Conservation (phyloP, 108 stramenopile genomes). For the Fistulifera pelliculosa region DNA sequence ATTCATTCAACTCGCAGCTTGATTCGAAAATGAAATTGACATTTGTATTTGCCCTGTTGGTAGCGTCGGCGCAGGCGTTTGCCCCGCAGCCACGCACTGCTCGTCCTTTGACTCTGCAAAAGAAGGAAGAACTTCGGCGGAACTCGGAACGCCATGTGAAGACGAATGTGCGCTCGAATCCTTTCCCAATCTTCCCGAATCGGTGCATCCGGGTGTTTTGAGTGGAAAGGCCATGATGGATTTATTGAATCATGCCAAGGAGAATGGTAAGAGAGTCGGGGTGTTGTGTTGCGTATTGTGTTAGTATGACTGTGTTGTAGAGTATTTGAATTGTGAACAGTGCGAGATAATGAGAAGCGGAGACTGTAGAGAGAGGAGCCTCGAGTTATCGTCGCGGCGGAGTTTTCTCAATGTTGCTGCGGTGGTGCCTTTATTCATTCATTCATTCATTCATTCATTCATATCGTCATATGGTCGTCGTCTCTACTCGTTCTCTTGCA, state of each 20-base stretch:
- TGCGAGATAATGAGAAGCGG: too few species aligned
- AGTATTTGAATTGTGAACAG: too few species aligned
- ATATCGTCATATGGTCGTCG: too few species aligned
- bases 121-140: slow-evolving; percentile 28
- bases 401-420: too few species aligned
- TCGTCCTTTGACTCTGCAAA: background rate
- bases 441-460: too few species aligned
- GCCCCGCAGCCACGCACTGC: background rate
- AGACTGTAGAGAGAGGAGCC: too few species aligned
- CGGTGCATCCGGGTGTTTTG: slow-evolving; percentile 87
- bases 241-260: slow-evolving; percentile 79
- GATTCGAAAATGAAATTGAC: slow-evolving; percentile 7
- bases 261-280: slow-evolving; percentile 31
- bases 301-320: too few species aligned
- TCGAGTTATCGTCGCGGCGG: too few species aligned
- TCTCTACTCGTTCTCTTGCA: too few species aligned
- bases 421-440: too few species aligned
- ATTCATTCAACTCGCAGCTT: too few species aligned
- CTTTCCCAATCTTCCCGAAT: slow-evolving; percentile 82
- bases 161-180: slow-evolving; percentile 71
- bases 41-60: slow-evolving; percentile 1
- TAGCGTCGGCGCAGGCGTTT: slow-evolving; percentile 1
- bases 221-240: slow-evolving; percentile 82
- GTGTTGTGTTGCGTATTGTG: too few species aligned
- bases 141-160: slow-evolving; percentile 69